These are phyloP conservation scores for Cytospora piceicola DNA, from an alignment of 2,329 filamentous ascomycete genomes.

Conservation along the genomic window DNA sequence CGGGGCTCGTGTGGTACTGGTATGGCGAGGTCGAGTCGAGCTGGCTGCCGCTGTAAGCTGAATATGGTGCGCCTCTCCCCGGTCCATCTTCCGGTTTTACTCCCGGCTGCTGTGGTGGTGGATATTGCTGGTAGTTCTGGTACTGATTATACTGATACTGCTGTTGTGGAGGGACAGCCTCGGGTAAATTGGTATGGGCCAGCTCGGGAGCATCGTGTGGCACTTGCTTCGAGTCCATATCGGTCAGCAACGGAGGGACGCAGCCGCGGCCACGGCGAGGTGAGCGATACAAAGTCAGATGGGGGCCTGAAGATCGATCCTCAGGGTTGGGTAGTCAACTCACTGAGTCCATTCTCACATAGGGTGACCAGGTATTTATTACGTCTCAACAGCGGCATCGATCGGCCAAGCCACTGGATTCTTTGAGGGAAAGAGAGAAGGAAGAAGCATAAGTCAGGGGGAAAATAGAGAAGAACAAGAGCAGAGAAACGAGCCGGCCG, in stretches of 20 bases:
- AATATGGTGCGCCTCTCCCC: slow-evolving; percentile 10
- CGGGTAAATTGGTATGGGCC: slow-evolving; percentile 17
- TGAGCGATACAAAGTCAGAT: neutral
- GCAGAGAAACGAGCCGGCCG: no score
- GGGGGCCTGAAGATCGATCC: neutral
- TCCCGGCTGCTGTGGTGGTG: slow-evolving; percentile 14
- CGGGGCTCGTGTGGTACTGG: slow-evolving; percentile 1
- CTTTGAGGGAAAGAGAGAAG: neutral
- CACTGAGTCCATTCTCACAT: neutral
- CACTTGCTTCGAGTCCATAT: slow-evolving; percentile 18
- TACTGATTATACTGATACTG: slow-evolving; percentile 15
- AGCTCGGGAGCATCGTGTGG: slow-evolving; percentile 29
- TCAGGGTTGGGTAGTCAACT: neutral
- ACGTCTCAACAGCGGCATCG: neutral
- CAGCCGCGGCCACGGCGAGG: neutral
- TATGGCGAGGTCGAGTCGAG: slow-evolving; percentile 20
- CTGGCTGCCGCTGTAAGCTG: slow-evolving; percentile 26
- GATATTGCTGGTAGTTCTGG: slow-evolving; percentile 17
- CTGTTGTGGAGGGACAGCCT: slow-evolving; percentile 15
- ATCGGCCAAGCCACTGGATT: neutral
- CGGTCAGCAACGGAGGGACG: slow-evolving; percentile 4
- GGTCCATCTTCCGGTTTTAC: slow-evolving; percentile 21
- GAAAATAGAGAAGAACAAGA: neutral
- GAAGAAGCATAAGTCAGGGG: neutral
- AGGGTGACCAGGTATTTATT: neutral